phyloP scores from a whole-genome alignment of 371 early-diverging fungal genomes.

The Mycotypha africana region DNA sequence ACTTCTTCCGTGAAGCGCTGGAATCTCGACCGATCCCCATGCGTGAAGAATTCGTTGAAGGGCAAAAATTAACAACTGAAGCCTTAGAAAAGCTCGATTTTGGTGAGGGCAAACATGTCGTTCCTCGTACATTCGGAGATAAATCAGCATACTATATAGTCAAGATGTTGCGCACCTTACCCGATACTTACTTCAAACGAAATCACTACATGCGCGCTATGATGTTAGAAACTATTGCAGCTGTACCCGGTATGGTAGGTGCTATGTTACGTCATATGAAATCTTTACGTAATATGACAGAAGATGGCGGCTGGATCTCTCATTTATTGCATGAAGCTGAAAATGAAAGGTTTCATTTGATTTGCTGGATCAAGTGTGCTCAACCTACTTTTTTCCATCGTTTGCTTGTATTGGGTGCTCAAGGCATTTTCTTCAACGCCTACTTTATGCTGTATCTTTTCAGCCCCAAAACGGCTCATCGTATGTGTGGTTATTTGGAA shows the following conservation, averaged over 20 bases:
- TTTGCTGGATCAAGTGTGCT: slow-evolving; percentile 82
- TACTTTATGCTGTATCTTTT: slow-evolving; percentile 84
- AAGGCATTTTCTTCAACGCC: slow-evolving; percentile 89
- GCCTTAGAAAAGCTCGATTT: slow-evolving; percentile 64
- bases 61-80: slow-evolving; percentile 43
- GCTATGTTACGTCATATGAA: slow-evolving; percentile 83
- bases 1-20: slow-evolving; percentile 25
- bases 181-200: slow-evolving; percentile 75
- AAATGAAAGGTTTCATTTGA: slow-evolving; percentile 74
- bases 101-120: slow-evolving; percentile 55
- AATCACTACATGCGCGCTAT: slow-evolving; percentile 82
- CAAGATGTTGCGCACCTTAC: slow-evolving; percentile 62
- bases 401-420: slow-evolving; percentile 59
- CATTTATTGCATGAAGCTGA: slow-evolving; percentile 90
- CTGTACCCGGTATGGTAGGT: slow-evolving; percentile 92
- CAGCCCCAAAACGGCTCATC: slow-evolving; percentile 82
- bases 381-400: slow-evolving; percentile 66
- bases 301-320: slow-evolving; percentile 87
- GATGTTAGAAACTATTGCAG: slow-evolving; percentile 83
- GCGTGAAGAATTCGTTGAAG: slow-evolving; percentile 59
- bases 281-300: slow-evolving; percentile 73
- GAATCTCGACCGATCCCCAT: slow-evolving; percentile 59
- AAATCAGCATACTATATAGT: slow-evolving; percentile 64
- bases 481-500: slow-evolving; percentile 72
- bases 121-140: slow-evolving; percentile 57